A percentile compares a stretch with the other conserved stretches of the same genome.
Conservation (phyloP, 192 early-diverging fungal species). For the Allomyces javanicus region DNA sequence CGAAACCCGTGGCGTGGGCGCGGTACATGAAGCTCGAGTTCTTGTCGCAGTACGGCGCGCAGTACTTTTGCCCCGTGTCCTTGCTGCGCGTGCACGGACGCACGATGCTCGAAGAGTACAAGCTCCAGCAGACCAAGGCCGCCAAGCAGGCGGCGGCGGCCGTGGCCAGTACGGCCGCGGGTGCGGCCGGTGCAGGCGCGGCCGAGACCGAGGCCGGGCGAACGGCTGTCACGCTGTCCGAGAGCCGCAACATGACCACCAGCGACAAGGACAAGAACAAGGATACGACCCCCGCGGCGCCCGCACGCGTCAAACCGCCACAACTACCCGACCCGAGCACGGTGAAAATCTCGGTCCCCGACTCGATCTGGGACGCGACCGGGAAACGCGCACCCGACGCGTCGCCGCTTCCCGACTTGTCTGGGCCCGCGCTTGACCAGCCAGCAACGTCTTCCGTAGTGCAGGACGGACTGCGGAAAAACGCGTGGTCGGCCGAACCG, state of each 20-base stretch:
- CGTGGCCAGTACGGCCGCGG: constrained; percentile 1
- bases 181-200: not conserved
- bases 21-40: constrained; percentile 81
- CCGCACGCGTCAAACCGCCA: no score
- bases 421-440: no score
- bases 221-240: not conserved
- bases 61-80: constrained; percentile 87
- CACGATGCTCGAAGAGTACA: constrained; percentile 78
- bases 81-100: constrained; percentile 71
- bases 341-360: no score
- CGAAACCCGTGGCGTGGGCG: constrained; percentile 52
- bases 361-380: no score
- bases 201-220: constrained; percentile 1
- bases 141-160: constrained; percentile 1
- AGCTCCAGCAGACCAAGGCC: constrained; percentile 27
- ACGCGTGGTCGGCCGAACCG: no score
- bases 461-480: no score
- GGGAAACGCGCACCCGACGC: no score
- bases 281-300: no score
- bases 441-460: no score
- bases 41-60: constrained; percentile 62
- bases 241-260: not conserved
- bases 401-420: no score
- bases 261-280: not conserved
- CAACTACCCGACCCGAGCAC: no score